Evolutionary conservation across 352 stramenopile genomes (phyloP).

Genomic region (Globisporangium canariense): DNA sequence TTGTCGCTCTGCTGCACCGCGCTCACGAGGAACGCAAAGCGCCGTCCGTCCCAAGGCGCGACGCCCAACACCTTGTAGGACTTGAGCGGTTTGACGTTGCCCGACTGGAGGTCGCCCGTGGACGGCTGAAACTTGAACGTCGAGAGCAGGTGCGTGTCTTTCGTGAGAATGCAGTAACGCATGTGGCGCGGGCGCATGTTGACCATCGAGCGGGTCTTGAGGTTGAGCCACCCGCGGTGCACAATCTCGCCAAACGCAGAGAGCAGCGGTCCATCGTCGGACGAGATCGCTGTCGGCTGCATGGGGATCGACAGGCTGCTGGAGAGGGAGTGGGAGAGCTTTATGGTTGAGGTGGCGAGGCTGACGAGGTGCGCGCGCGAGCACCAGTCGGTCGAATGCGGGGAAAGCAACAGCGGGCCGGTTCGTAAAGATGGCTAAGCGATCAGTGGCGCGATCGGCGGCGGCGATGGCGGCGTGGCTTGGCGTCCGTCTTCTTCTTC

Average conservation of each 20-base stretch:
- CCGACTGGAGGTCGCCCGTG: constrained; percentile 52
- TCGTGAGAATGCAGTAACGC: constrained; percentile 80
- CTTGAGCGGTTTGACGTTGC: constrained; percentile 56
- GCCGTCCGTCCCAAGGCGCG: constrained; percentile 62
- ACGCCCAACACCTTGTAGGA: constrained; percentile 71
- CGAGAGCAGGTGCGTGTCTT: constrained; percentile 56
- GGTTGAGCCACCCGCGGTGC: constrained; percentile 78
- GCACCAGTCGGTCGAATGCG: not conserved
- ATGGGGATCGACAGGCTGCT: constrained; percentile 28
- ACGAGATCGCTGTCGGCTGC: constrained; percentile 50
- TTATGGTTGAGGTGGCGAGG: constrained; percentile 12
- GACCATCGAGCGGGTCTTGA: constrained; percentile 86
- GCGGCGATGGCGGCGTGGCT: not conserved
- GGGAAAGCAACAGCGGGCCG: not conserved
- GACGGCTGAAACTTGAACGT: constrained; percentile 88
- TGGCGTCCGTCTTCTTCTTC: constrained; percentile 13
- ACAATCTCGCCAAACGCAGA: constrained; percentile 72
- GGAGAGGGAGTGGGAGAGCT: constrained; percentile 20
- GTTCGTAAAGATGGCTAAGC: not conserved
- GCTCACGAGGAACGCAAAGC: constrained; percentile 75
- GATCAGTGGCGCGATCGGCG: constrained; percentile 5
- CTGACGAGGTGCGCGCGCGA: not conserved
- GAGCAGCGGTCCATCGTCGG: constrained; percentile 44
- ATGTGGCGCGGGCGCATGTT: constrained; percentile 81
- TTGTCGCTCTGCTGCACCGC: constrained; percentile 65